Conservation (phyloP, 805 yeast genomes). For the Saturnispora gosingensis region DNA sequence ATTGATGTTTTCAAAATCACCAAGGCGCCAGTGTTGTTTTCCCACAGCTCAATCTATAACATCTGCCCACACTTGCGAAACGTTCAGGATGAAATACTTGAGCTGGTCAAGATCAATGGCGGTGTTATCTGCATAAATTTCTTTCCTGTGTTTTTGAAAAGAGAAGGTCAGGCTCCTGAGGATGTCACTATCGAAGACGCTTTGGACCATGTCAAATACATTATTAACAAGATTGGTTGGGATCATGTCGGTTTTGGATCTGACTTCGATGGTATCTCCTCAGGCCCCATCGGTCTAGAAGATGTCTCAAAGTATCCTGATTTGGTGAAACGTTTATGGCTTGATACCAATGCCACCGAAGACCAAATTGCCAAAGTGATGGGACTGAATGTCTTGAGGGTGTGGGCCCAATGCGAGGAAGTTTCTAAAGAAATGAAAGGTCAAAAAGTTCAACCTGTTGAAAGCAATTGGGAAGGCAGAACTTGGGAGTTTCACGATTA, state of each 20-base stretch:
- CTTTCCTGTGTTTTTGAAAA: constrained; percentile 32
- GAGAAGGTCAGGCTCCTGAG: constrained; percentile 14
- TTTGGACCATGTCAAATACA: constrained; percentile 36
- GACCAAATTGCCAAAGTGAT: constrained; percentile 35
- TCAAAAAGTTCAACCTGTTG: constrained; percentile 19
- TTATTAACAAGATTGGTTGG: constrained; percentile 41
- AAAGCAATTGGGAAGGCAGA: constrained; percentile 35
- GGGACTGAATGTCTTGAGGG: constrained; percentile 39
- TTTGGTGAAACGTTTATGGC: constrained; percentile 28
- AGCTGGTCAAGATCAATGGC: constrained; percentile 31
- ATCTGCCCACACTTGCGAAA: constrained; percentile 36
- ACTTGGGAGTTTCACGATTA: constrained; percentile 32
- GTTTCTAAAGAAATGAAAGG: constrained; percentile 21
- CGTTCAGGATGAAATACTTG: constrained; percentile 40
- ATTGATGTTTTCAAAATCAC: constrained; percentile 33
- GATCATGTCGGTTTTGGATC: constrained; percentile 46
- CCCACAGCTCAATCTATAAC: constrained; percentile 39
- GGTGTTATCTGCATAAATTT: constrained; percentile 47
- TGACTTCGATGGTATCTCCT: constrained; percentile 45
- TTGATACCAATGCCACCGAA: constrained; percentile 32
- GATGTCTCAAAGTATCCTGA: constrained; percentile 49
- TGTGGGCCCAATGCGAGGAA: constrained; percentile 36
- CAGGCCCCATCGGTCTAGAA: constrained; percentile 39
- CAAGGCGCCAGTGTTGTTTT: constrained; percentile 40
- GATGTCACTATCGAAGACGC: constrained; percentile 42